Percentiles rank a stretch among this genome's conserved stretches.
phyloP scores from a whole-genome alignment of 1,284 basidiomycete genomes.

The Apiotrichum gamsii region DNA sequence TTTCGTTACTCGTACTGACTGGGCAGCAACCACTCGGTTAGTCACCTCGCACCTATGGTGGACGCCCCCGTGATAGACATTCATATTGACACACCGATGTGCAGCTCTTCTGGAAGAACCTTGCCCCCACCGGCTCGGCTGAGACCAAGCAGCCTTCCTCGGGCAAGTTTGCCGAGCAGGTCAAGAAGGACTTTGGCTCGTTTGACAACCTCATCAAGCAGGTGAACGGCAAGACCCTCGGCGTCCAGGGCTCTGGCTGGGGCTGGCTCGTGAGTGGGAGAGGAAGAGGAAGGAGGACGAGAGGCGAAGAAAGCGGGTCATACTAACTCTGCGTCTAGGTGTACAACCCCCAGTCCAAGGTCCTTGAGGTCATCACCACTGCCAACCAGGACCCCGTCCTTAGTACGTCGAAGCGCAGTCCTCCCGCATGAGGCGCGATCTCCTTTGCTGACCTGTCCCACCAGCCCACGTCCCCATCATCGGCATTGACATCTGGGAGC shows the following conservation, averaged over 20 bases:
- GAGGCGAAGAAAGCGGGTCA: background rate
- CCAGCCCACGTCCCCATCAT: slow-evolving; percentile 79
- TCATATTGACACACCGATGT: slow-evolving; percentile 3
- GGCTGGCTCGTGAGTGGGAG: slow-evolving; percentile 73
- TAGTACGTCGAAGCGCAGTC: too few relatives aligned
- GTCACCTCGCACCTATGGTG: too few relatives aligned
- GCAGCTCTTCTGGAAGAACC: slow-evolving; percentile 96
- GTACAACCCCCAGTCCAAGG: slow-evolving; percentile 63
- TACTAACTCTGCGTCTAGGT: background rate
- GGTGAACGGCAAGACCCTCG: slow-evolving; percentile 83
- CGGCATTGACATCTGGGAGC: slow-evolving; percentile 89
- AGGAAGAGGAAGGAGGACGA: background rate
- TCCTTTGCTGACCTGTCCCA: background rate
- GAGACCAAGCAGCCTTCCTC: slow-evolving; percentile 58
- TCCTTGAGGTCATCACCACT: slow-evolving; percentile 83
- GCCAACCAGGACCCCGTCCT: slow-evolving; percentile 95
- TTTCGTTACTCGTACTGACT: slow-evolving; percentile 1
- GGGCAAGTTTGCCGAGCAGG: slow-evolving; percentile 72
- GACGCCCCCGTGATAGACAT: background rate
- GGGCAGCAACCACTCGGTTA: slow-evolving; percentile 42
- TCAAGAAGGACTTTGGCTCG: slow-evolving; percentile 78
- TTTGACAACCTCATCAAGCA: slow-evolving; percentile 67
- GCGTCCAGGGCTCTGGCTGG: slow-evolving; percentile 96
- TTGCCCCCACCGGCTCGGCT: slow-evolving; percentile 60
- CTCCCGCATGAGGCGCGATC: too few relatives aligned